Evolutionary conservation across 2,329 filamentous ascomycete species (phyloP).

Genomic region (Bipolaris victoriae): DNA sequence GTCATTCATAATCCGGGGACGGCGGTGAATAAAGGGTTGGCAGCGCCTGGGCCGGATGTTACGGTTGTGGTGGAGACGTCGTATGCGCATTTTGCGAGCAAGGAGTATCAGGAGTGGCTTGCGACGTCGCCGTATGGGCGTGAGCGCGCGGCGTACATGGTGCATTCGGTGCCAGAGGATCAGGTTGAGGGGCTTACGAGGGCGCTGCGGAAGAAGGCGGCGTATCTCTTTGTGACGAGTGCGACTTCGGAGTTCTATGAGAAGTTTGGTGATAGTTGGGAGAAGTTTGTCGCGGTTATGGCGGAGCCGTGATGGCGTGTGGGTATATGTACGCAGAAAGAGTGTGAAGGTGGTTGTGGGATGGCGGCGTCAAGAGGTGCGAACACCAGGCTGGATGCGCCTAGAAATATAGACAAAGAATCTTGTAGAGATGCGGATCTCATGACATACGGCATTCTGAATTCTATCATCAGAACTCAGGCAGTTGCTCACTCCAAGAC

Average conservation of each 20-base stretch:
- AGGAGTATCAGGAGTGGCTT: slow-evolving; percentile 36
- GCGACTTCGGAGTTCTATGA: slow-evolving; percentile 27
- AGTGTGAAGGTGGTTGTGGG: not conserved
- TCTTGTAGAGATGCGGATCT: not conserved
- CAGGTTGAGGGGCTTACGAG: slow-evolving; percentile 20
- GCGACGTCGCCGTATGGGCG: slow-evolving; percentile 30
- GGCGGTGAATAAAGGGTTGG: slow-evolving; percentile 27
- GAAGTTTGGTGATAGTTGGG: slow-evolving; percentile 33
- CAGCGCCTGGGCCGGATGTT: slow-evolving; percentile 33
- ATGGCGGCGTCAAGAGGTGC: not conserved
- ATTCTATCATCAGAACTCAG: too few relatives aligned
- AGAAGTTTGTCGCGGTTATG: slow-evolving; percentile 28
- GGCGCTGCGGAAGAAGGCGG: slow-evolving; percentile 21
- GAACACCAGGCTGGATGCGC: not conserved
- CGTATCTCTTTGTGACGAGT: slow-evolving; percentile 40
- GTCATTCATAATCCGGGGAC: slow-evolving; percentile 43
- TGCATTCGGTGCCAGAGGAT: slow-evolving; percentile 30
- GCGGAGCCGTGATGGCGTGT: slow-evolving; percentile 1
- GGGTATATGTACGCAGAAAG: not conserved
- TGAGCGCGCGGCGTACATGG: slow-evolving; percentile 32
- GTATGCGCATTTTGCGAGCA: slow-evolving; percentile 23
- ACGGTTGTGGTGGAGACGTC: slow-evolving; percentile 35
- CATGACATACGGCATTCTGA: not conserved
- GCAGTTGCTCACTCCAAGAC: not conserved
- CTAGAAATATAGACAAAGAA: not conserved